Percentiles rank a stretch among this genome's conserved stretches.
Conservation (phyloP, 305 asterid genomes). For the Plantago lanceolata region DNA sequence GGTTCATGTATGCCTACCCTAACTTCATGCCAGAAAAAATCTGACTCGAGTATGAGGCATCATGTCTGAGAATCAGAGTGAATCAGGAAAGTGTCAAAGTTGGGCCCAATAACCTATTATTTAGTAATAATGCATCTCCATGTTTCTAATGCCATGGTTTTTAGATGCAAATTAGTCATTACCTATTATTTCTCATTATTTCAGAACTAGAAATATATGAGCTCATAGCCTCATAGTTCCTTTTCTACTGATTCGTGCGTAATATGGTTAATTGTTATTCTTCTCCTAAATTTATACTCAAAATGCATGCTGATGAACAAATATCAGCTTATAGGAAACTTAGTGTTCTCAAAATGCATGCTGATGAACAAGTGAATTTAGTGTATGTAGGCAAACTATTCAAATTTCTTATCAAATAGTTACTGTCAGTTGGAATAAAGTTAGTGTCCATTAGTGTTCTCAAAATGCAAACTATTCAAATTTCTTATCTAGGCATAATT, state of each 20-base stretch:
- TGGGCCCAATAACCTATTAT: background rate
- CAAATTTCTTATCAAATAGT: constrained; percentile 1
- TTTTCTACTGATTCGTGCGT: background rate
- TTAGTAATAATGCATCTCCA: background rate
- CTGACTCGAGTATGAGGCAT: background rate
- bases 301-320: background rate
- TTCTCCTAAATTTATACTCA: background rate
- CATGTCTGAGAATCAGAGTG: background rate
- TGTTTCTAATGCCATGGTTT: background rate
- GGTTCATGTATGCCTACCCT: too few relatives aligned
- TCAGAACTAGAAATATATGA: too few relatives aligned
- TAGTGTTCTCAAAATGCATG: background rate
- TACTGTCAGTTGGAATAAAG: background rate
- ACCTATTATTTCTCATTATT: too few relatives aligned
- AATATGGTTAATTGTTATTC: background rate
- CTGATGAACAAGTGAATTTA: background rate
- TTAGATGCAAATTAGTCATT: too few relatives aligned
- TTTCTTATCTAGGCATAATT: too few relatives aligned
- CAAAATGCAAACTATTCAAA: too few relatives aligned
- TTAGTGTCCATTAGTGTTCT: too few relatives aligned
- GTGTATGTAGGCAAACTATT: background rate
- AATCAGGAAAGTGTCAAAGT: background rate
- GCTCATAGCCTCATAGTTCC: background rate
- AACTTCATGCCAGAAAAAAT: background rate
- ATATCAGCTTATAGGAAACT: background rate